Conservation (phyloP, 202 grass and related monocot species). For the Setaria viridis region DNA sequence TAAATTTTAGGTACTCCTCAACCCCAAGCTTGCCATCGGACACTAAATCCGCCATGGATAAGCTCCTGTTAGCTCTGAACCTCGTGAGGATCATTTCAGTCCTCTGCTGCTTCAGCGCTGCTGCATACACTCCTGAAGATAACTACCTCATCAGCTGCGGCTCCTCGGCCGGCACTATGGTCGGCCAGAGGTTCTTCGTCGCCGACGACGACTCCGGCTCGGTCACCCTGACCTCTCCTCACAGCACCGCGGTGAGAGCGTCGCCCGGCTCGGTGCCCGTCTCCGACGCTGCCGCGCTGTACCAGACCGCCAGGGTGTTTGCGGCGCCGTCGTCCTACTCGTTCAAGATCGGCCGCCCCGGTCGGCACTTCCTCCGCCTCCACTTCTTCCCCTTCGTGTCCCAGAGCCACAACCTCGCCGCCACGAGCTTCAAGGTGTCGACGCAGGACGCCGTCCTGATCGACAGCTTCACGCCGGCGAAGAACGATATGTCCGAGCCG, state of each 20-base stretch:
- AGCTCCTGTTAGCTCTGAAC: neutral
- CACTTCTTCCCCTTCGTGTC: constrained; percentile 52
- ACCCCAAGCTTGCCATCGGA: neutral
- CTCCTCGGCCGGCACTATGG: constrained; percentile 45
- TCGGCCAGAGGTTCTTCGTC: constrained; percentile 52
- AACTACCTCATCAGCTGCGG: constrained; percentile 77
- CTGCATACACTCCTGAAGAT: constrained; percentile 51
- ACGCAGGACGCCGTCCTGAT: constrained; percentile 63
- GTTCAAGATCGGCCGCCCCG: constrained; percentile 44
- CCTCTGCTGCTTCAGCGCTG: neutral
- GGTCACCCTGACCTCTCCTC: constrained; percentile 46
- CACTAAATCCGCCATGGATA: neutral
- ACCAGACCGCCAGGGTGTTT: constrained; percentile 63
- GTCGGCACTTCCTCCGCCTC: constrained; percentile 63
- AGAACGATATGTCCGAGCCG: neutral
- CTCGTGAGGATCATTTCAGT: neutral
- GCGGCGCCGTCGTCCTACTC: constrained; percentile 46
- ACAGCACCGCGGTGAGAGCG: constrained; percentile 36
- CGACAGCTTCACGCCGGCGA: constrained; percentile 40
- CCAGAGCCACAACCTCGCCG: constrained; percentile 45
- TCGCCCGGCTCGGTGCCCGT: neutral
- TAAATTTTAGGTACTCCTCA: neutral
- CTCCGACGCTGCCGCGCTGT: constrained; percentile 31
- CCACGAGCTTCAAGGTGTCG: constrained; percentile 53
- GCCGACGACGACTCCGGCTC: constrained; percentile 50